Conservation (phyloP, 345 rosid genomes). For the Gossypium bickii region DNA sequence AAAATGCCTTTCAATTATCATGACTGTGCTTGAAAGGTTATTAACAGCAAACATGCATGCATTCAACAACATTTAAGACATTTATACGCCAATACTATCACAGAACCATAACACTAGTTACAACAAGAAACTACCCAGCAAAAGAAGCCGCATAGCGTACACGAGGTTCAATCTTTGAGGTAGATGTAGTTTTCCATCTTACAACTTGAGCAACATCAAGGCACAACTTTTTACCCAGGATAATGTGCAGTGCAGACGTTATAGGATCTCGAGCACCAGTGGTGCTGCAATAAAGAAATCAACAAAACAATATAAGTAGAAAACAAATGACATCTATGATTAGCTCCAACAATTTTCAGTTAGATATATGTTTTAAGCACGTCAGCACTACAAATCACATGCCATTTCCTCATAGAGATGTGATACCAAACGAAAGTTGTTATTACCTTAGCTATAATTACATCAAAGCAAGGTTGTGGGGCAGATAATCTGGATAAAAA, state of each 20-base stretch:
- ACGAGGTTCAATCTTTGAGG: constrained; percentile 61
- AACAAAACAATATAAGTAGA: constrained; percentile 6
- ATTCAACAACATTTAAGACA: neutral
- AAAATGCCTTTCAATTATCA: neutral
- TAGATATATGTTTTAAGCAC: neutral
- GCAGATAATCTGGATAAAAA: neutral
- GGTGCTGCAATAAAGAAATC: constrained; percentile 50
- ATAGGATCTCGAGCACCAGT: constrained; percentile 92
- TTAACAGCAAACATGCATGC: neutral
- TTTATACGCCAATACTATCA: neutral
- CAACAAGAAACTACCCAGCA: constrained; percentile 71
- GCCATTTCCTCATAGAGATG: neutral
- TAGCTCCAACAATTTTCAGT: neutral
- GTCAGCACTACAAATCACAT: neutral
- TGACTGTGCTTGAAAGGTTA: neutral
- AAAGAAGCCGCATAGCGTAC: constrained; percentile 94
- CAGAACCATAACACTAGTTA: constrained; percentile 11
- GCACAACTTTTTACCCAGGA: constrained; percentile 66
- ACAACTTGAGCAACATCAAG: constrained; percentile 94
- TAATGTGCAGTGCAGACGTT: constrained; percentile 87
- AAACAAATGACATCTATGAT: neutral
- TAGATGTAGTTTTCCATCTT: constrained; percentile 72
- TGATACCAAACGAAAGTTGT: neutral
- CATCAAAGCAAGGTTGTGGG: neutral
- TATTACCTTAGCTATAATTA: neutral